Base-by-base conservation (phyloP, 2,329 filamentous ascomycete species). In the Penicillium sp. region DNA sequence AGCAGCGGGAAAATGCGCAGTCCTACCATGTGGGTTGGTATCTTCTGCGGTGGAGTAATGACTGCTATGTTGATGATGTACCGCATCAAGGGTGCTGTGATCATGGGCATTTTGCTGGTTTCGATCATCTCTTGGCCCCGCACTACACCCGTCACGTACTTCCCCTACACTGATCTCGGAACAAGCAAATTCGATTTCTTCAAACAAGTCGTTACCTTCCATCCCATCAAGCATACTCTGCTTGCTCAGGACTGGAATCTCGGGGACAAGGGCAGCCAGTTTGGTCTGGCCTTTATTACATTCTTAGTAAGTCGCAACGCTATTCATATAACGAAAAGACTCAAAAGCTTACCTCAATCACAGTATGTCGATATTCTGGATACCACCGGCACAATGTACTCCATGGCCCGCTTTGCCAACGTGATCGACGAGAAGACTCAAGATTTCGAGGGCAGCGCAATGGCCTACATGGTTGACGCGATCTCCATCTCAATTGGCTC, bases 81-180 rank as follows among this genome's bases (percentile, higher is more conserved):
- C 72, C 86, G 90, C 18, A 84, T 95, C 72, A 93, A 93, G 76
- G 90, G 90, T 54, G 91, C 91, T 53, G 88, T 96, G 65, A 91
- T 95, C 64, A 82, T 84, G 34, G 91, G 91, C 35, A 94, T 95
- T 60, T 71, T 92, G 26, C 82, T 95, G 26, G 90, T 95, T 53
- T 91, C 87, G 59, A 87, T 95, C 73, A 91, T 94, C 71, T 95
- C 90, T 8, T 96, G 91, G 91, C 91, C 91, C 0, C 84, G 91
- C 23, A 76, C 78, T 16, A 93, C 90, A 0, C 70, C 81, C 0
- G 86, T 95, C 53, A 93, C 90, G 6, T 91, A 88, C 72, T 95
- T 96, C 75, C 90, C 91, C 0, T 79, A 92, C 65, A 89, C 84
- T 0, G 62, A 79, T 0, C 71, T 86, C 2, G 91, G 91, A 38